Percentiles rank a stretch among this genome's conserved stretches.
phyloP scores from a whole-genome alignment of 805 yeast genomes.

The Saturnispora hagleri region DNA sequence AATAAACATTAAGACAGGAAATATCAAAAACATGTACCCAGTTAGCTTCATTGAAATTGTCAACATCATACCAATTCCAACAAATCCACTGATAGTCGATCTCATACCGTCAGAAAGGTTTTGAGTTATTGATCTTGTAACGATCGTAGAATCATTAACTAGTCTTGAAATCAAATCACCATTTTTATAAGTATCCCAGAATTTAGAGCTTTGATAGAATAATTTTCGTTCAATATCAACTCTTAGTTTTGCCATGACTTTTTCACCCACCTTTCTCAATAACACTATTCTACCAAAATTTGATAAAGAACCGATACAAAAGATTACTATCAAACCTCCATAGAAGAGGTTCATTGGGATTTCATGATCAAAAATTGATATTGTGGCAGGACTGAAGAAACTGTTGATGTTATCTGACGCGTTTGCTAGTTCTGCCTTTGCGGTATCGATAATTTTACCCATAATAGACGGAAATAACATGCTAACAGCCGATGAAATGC shows the following conservation, averaged over 20 bases:
- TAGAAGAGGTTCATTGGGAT: conserved; percentile 58
- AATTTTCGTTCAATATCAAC: conserved; percentile 68
- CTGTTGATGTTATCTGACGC: neutral
- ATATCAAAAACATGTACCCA: conserved; percentile 65
- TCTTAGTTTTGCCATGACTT: conserved; percentile 76
- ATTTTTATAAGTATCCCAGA: conserved; percentile 80
- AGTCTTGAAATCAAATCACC: conserved; percentile 88
- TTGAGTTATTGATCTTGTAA: conserved; percentile 76
- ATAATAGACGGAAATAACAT: conserved; percentile 77
- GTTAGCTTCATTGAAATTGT: conserved; percentile 78
- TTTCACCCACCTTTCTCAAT: conserved; percentile 74
- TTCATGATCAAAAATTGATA: conserved; percentile 37
- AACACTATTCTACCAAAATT: conserved; percentile 75
- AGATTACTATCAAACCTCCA: conserved; percentile 48
- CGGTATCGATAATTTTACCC: conserved; percentile 78
- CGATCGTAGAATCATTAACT: conserved; percentile 82
- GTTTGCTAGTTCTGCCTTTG: conserved; percentile 26
- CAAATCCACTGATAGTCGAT: conserved; percentile 70
- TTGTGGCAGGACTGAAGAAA: conserved; percentile 13
- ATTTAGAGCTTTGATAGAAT: conserved; percentile 78
- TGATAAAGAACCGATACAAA: conserved; percentile 65
- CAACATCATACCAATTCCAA: conserved; percentile 88
- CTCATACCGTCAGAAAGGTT: conserved; percentile 90
- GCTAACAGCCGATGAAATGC: conserved; percentile 66
- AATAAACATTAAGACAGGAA: conserved; percentile 76